phyloP scores from a whole-genome alignment of 306 rosid species.

The Carpinus viminea region DNA sequence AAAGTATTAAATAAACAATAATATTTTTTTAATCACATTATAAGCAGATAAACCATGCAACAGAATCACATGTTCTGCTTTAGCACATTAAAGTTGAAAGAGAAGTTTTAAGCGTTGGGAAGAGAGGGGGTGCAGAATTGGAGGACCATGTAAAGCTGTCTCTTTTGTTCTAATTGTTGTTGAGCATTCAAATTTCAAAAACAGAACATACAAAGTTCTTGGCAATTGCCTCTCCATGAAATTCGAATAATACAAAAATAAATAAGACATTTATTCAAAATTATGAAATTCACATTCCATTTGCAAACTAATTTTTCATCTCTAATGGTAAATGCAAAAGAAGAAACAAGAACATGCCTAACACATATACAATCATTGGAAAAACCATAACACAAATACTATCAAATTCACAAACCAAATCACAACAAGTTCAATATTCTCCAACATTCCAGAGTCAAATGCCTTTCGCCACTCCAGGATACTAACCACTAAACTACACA shows the following conservation, averaged over 20 bases:
- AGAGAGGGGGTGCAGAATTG: not conserved
- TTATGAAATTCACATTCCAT: too few species aligned
- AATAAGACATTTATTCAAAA: not conserved
- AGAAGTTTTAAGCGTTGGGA: not conserved
- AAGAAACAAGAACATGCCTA: not conserved
- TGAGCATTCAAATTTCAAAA: not conserved
- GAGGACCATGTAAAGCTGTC: not conserved
- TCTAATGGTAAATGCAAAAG: not conserved
- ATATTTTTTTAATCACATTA: not conserved
- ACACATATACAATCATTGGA: not conserved
- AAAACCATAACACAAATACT: not conserved
- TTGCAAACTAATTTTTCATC: not conserved
- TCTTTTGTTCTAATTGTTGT: not conserved
- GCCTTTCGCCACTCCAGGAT: not conserved
- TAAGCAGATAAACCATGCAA: not conserved
- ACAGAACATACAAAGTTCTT: not conserved
- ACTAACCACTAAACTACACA: not conserved
- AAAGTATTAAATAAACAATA: not conserved
- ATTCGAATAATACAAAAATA: too few species aligned
- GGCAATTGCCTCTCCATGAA: not conserved
- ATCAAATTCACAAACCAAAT: not conserved
- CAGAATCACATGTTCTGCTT: not conserved
- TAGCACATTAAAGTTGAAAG: not conserved
- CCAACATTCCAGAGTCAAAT: not conserved
- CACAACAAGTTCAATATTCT: not conserved